Base-by-base conservation (phyloP, 305 asterid species). In the Rubia tinctorum region DNA sequence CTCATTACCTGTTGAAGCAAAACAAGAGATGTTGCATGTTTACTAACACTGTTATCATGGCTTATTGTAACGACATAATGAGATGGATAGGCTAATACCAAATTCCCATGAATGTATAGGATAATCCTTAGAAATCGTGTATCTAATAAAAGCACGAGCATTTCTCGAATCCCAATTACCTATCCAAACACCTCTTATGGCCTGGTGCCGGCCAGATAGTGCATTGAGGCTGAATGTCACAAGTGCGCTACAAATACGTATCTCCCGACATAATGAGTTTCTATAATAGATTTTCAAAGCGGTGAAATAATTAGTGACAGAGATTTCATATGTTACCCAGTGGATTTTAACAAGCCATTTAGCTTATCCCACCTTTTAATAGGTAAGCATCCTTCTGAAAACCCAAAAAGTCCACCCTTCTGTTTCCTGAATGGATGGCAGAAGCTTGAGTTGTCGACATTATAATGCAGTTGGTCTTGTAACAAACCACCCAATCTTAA, bases 311-410 rank as follows among this genome's bases (percentile, higher is more conserved):
- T n/a, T n/a, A n/a, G n/a, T n/a, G 15, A 55, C 8, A 62, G 20
- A 60, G 47, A 71, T 44, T 68, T 23, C 25, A 53, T 55, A 76
- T 66, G 82, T 82, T 86, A 92, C 99, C 97, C 96, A 2, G 93
- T 91, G 75, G 82, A 87, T 80, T 68, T 80, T 88, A 92, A 95
- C 76, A 95, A 85, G 17, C 47, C 76, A 79, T 90, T 92, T 74
- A 95, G 86, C 83, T 91, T 96, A 75, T 92, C 99, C 99, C 99
- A 95, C 80, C 98, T 89, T 73, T 78, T 59, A 97, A 95, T 87
- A 62, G 61, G 81, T 49, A 95, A 86, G 85, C 98, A 95, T 80
- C 98, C 99, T 68, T 80, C 82, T 13, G 99, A 91, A 83, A 89
- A 95, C 77, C 99, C 99, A 80, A 92, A 95, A 76, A 95, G 76